Base-by-base conservation (phyloP, 805 yeast species). In the Spathaspora passalidarum region DNA sequence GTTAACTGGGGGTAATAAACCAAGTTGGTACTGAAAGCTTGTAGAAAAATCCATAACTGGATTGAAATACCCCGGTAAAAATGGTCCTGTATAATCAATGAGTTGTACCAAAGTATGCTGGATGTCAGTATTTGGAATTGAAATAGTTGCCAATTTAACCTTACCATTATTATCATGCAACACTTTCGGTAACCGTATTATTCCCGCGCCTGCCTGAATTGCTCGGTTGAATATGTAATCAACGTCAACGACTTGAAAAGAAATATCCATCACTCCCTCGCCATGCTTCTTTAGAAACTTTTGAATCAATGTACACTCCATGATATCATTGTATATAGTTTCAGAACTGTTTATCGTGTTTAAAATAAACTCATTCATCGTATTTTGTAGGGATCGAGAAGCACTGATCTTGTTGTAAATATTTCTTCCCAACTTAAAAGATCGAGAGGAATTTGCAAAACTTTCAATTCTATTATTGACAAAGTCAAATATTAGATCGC, bases 251-350 rank as follows among this genome's bases (percentile, higher is more conserved):
- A 86, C 92, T n/a, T 57, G 58, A 54, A 88, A 84, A 0, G 88
- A 78, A 9, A 88, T 79, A 56, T 88, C 94, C 60, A 80, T 80
- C n/a, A 88, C 88, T 4, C 88, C 86, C 57, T 86, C 91, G 1
- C 95, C 92, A 61, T 88, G 96, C 4, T 54, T 47, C 10, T 51
- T 49, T 11, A 68, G 52, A 51, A 58, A 69, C 16, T 57, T 51
- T 32, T 60, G 62, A 32, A 65, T 51, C 18, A 51, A 34, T 8
- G 32, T 34, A 14, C 50, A 40, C 25, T 54, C 58, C 26, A 50
- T 39, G 5, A 50, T 42, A 29, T 58, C 64, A 41, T 56, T 46
- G 37, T 51, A 47, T 5, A 56, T 46, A 1, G 34, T 36, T 37
- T 58, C 58, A 4, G 60, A 53, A 37, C 44, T 48, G 23, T 50